Conservation (phyloP, 2,329 filamentous ascomycete species). For the Aureobasidium leucospermi region DNA sequence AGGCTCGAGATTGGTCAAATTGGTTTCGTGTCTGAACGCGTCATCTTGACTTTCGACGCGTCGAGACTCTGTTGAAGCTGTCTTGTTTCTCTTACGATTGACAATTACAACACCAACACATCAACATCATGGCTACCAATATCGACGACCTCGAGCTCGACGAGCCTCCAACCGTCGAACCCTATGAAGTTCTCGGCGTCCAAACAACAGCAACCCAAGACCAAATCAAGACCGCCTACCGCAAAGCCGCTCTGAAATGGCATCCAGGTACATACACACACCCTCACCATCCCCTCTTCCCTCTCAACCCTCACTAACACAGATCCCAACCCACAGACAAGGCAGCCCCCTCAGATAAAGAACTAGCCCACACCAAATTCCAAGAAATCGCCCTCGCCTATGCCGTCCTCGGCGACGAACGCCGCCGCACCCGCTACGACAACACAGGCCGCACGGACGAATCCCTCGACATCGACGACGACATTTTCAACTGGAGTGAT, state of each 20-base stretch:
- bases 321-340: too few species aligned
- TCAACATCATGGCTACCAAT: slow-evolving; percentile 19
- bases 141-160: slow-evolving; percentile 46
- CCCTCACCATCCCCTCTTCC: too few species aligned
- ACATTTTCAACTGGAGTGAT: slow-evolving; percentile 77
- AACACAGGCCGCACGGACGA: slow-evolving; percentile 83
- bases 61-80: not conserved
- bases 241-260: slow-evolving; percentile 77
- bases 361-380: slow-evolving; percentile 70
- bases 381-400: slow-evolving; percentile 92
- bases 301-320: too few species aligned
- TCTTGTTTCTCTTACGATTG: not conserved
- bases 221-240: slow-evolving; percentile 87
- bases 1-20: not conserved
- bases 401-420: slow-evolving; percentile 77
- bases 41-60: not conserved
- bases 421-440: slow-evolving; percentile 79
- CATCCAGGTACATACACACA: too few species aligned
- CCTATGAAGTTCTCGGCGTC: slow-evolving; percentile 73
- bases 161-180: slow-evolving; percentile 60
- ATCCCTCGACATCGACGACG: slow-evolving; percentile 58
- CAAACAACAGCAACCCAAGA: slow-evolving; percentile 63
- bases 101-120: not conserved
- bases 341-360: slow-evolving; percentile 58
- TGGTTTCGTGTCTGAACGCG: not conserved